phyloP scores from a whole-genome alignment of 108 stramenopile genomes.

The Mediolabrus comicus region DNA sequence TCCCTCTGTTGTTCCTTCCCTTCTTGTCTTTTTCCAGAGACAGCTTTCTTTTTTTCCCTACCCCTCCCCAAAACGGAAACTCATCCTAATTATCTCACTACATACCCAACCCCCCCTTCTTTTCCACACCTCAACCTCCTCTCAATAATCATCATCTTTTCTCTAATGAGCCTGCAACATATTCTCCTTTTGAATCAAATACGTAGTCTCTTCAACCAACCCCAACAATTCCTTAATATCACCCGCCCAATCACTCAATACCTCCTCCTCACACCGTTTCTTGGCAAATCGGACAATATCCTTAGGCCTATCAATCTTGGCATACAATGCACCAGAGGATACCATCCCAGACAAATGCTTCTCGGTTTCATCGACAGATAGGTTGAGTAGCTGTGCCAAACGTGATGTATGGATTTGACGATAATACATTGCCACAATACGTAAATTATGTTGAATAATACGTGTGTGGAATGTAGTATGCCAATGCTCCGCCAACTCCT shows the following conservation, averaged over 20 bases:
- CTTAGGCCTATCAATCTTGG: constrained; percentile 95
- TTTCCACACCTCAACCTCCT: no score
- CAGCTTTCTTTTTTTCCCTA: not conserved
- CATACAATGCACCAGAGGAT: constrained; percentile 74
- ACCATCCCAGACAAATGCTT: constrained; percentile 88
- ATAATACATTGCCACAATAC: constrained; percentile 87
- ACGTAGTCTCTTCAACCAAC: constrained; percentile 93
- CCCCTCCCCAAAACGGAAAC: not conserved
- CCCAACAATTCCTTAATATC: constrained; percentile 91
- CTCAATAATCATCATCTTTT: not conserved
- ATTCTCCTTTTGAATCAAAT: constrained; percentile 97
- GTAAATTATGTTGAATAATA: constrained; percentile 97
- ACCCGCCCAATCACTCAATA: constrained; percentile 91
- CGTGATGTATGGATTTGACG: constrained; percentile 84
- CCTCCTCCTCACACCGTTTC: constrained; percentile 72
- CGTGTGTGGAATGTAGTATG: constrained; percentile 79
- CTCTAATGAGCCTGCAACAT: constrained; percentile 62
- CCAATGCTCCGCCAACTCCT: constrained; percentile 61
- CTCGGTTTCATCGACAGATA: constrained; percentile 73
- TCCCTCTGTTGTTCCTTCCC: not conserved
- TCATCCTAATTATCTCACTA: no score
- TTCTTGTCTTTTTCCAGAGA: not conserved
- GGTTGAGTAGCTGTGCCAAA: constrained; percentile 86
- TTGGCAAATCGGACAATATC: constrained; percentile 87
- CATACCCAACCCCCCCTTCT: no score